Evolutionary conservation across 2,329 filamentous ascomycete genomes (phyloP).

Genomic region (Monosporascus sp.): DNA sequence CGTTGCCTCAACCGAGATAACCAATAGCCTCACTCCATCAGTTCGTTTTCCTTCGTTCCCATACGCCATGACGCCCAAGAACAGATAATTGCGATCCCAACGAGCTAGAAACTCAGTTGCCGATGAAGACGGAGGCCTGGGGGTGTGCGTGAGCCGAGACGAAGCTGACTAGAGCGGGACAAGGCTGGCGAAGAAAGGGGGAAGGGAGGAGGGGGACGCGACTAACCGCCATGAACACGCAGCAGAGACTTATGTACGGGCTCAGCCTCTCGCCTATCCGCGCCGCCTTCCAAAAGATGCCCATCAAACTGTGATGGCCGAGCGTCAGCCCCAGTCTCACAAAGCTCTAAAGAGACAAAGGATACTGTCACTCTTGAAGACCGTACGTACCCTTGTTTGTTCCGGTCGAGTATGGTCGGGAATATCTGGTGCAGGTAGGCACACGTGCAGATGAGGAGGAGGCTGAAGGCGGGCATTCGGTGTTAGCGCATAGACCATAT

Average conservation of each 20-base stretch:
- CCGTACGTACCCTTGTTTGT: slow-evolving; percentile 73
- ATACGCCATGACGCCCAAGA: background rate
- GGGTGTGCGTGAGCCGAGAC: background rate
- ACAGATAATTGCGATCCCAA: background rate
- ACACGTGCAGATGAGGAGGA: slow-evolving; percentile 93
- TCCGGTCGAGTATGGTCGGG: slow-evolving; percentile 83
- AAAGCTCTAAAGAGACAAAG: background rate
- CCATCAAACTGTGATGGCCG: slow-evolving; percentile 53
- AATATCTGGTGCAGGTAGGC: slow-evolving; percentile 89
- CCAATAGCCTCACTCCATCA: no score
- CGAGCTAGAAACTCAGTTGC: slow-evolving; percentile 15
- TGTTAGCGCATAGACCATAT: background rate
- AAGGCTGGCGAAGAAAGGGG: background rate
- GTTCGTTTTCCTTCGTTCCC: no score
- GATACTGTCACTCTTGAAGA: no score
- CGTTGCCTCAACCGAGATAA: no score
- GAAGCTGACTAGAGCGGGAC: slow-evolving; percentile 1
- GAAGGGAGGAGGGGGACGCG: background rate
- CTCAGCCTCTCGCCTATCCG: slow-evolving; percentile 88
- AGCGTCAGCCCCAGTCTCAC: slow-evolving; percentile 3
- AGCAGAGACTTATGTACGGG: slow-evolving; percentile 92
- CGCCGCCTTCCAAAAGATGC: slow-evolving; percentile 94
- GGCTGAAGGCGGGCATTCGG: slow-evolving; percentile 20
- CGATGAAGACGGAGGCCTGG: slow-evolving; percentile 25
- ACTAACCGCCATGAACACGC: slow-evolving; percentile 84